phyloP scores from a whole-genome alignment of 2,329 filamentous ascomycete genomes.

The Botrytis fragariae region DNA sequence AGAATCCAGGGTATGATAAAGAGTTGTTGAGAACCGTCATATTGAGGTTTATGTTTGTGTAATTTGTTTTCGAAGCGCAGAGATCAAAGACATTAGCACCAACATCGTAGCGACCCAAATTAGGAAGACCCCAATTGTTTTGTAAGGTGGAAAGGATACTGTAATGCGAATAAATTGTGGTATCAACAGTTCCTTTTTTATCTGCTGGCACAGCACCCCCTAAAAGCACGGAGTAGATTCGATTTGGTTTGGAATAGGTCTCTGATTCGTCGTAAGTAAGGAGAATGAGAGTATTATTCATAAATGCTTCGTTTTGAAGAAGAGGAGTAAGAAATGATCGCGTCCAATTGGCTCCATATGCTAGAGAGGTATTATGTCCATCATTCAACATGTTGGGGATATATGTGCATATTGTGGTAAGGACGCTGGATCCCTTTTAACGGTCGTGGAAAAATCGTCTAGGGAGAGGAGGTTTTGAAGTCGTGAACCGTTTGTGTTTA shows the following conservation, averaged over 20 bases:
- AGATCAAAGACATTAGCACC: constrained; percentile 40
- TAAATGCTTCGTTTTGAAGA: constrained; percentile 50
- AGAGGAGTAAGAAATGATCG: constrained; percentile 53
- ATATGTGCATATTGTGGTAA: constrained; percentile 66
- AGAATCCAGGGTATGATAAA: constrained; percentile 44
- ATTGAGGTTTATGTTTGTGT: constrained; percentile 34
- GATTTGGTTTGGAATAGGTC: constrained; percentile 51
- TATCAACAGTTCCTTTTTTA: constrained; percentile 50
- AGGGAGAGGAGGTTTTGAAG: constrained; percentile 62
- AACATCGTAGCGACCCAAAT: constrained; percentile 46
- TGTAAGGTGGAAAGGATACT: constrained; percentile 44
- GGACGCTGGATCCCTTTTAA: constrained; percentile 45
- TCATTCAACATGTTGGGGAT: constrained; percentile 63
- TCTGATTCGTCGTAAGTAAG: constrained; percentile 59
- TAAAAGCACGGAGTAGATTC: constrained; percentile 53
- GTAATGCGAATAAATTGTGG: constrained; percentile 49
- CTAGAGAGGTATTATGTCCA: constrained; percentile 58
- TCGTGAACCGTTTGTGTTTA: constrained; percentile 49
- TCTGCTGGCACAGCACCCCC: constrained; percentile 51
- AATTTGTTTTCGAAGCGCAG: constrained; percentile 35
- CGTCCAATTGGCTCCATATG: constrained; percentile 52
- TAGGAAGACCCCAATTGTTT: constrained; percentile 45
- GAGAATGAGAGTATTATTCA: constrained; percentile 53
- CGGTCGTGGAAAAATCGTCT: constrained; percentile 57
- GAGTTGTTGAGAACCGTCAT: constrained; percentile 45